Conservation (phyloP, 768 basidiomycete genomes). For the Russula sp. region DNA sequence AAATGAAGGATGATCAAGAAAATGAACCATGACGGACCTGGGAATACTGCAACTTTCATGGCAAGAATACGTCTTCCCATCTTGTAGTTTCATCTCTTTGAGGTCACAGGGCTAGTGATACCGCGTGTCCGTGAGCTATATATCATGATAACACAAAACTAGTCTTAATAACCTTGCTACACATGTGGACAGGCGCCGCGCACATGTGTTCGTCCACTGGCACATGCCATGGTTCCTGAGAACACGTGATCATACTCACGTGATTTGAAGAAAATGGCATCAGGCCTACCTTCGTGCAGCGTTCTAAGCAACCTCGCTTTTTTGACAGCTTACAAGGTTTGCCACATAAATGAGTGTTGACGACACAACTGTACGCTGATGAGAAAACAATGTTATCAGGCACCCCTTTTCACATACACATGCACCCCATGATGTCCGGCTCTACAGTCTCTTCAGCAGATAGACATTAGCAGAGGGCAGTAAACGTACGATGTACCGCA, state of each 20-base stretch:
- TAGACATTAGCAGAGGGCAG: background rate
- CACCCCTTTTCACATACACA: slow-evolving; percentile 35
- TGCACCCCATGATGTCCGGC: slow-evolving; percentile 54
- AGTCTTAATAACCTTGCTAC: slow-evolving; percentile 43
- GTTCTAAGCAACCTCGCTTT: slow-evolving; percentile 44
- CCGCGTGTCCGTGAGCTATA: background rate
- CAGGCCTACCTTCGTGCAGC: slow-evolving; percentile 44
- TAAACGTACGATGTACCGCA: slow-evolving; percentile 46
- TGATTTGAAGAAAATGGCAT: background rate
- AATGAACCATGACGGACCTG: slow-evolving; percentile 2
- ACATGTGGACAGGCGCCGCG: slow-evolving; percentile 47
- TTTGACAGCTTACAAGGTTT: slow-evolving; percentile 41
- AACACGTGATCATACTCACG: too few relatives aligned
- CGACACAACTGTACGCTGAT: slow-evolving; percentile 40
- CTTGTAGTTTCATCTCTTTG: slow-evolving; percentile 1
- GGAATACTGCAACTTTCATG: slow-evolving; percentile 14
- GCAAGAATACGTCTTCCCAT: slow-evolving; percentile 16
- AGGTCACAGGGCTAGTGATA: slow-evolving; percentile 19
- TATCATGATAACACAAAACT: background rate
- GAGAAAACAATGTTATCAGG: background rate
- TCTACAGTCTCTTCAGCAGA: slow-evolving; percentile 28
- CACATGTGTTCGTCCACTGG: slow-evolving; percentile 47
- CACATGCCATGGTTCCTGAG: slow-evolving; percentile 42
- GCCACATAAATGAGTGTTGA: slow-evolving; percentile 50
- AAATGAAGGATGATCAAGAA: too few relatives aligned